phyloP scores from a whole-genome alignment of 176 grass and related monocot species.

The Oryza meyeriana region DNA sequence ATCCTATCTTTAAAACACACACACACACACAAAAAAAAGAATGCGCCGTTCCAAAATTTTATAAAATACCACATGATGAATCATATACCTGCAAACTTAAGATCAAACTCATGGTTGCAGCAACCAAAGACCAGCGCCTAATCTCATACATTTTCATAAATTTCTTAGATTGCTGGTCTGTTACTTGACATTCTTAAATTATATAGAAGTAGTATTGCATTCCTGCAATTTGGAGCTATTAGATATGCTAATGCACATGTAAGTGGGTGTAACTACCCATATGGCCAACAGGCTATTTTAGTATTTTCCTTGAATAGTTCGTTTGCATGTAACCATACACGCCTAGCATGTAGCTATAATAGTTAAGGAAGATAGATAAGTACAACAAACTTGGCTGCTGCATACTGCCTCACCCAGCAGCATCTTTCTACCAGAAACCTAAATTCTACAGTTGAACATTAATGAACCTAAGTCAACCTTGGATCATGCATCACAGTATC shows the following conservation, averaged over 20 bases:
- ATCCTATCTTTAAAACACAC: too few relatives aligned
- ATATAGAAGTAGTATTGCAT: not conserved
- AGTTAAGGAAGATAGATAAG: not conserved
- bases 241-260: not conserved
- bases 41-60: too few relatives aligned
- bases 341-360: not conserved
- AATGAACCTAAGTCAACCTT: not conserved
- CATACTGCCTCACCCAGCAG: not conserved
- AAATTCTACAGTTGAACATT: not conserved
- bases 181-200: not conserved
- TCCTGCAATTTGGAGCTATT: constrained; percentile 10
- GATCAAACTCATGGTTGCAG: constrained; percentile 8
- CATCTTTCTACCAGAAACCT: not conserved
- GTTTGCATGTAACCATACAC: not conserved
- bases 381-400: not conserved
- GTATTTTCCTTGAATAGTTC: not conserved
- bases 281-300: not conserved
- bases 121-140: not conserved
- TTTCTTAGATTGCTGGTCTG: not conserved
- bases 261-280: not conserved
- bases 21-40: too few relatives aligned
- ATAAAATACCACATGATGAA: too few relatives aligned
- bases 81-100: not conserved
- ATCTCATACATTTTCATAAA: not conserved
- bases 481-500: not conserved